Evolutionary conservation across 2,329 filamentous ascomycete genomes (phyloP), one percentile per base, ranked within the genome.

Genomic region (Zymoseptoria ardabiliae): DNA sequence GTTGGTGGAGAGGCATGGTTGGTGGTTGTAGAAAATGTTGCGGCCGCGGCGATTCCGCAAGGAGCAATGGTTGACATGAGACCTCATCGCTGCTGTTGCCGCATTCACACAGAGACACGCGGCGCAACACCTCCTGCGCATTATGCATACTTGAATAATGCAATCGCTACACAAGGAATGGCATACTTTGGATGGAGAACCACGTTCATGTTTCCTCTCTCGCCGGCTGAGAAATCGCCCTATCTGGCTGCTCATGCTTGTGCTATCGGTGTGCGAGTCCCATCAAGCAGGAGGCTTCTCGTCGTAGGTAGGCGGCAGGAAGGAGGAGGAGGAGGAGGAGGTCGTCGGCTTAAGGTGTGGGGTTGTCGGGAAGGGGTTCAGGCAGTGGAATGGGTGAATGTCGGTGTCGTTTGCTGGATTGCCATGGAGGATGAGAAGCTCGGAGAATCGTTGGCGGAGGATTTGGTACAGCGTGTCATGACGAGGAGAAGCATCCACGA

Each of bases 171-270:
- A 49, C 45, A 49, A 58, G 55, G 55, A 45, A 59, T 51, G 51
- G 35, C 64, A 58, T 66, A 66, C 64, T 63, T 58, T 65, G 35
- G 61, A 55, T 20, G 63, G 59, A 56, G 61, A 62, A 58, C 60
- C 59, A 35, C 61, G 59, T 11, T 62, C 60, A 57, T 62, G 63
- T 65, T 70, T 71, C 73, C 78, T 90, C 69, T 90, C 88, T 65
- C 87, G 83, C 66, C 87, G 79, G 73, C 84, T 89, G 61, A 89
- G 83, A 72, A 91, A 86, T 68, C 87, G 85, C 71, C 83, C 85
- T 63, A 81, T 76, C 35, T 45, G 35, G 70, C 75, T 77, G 68
- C 76, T 78, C 77, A 79, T 79, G 63, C 64, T 75, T 58, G 35
- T 45, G 25, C 52, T 17, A 45, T 45, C 35, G 13, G 17, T 45